Evolutionary conservation across 176 grass and related monocot species (phyloP).

Genomic region (Oryza meyeriana): DNA sequence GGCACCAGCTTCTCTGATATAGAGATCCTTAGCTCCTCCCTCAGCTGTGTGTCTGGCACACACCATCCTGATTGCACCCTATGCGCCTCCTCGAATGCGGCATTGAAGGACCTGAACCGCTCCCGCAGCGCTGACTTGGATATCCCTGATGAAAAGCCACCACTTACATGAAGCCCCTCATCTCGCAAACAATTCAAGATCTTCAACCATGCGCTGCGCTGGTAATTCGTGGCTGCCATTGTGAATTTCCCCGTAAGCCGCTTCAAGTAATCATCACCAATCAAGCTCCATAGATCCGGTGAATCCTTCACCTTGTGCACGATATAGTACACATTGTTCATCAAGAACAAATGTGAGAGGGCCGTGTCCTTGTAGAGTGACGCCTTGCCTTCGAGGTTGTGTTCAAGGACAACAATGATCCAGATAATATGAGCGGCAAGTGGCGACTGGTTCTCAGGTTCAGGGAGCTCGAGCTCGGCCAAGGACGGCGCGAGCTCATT

Average conservation of each 20-base stretch:
- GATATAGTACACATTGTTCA: slow-evolving; percentile 98
- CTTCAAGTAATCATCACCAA: slow-evolving; percentile 80
- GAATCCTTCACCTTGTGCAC: slow-evolving; percentile 89
- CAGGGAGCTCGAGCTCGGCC: slow-evolving; percentile 64
- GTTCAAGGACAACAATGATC: slow-evolving; percentile 83
- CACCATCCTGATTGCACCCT: slow-evolving; percentile 68
- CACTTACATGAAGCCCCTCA: slow-evolving; percentile 81
- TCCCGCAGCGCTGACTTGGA: slow-evolving; percentile 75
- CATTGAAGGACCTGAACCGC: slow-evolving; percentile 86
- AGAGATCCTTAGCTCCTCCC: slow-evolving; percentile 88
- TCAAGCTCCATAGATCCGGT: slow-evolving; percentile 61
- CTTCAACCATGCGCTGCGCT: slow-evolving; percentile 64
- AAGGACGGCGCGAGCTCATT: slow-evolving; percentile 40
- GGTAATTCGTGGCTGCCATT: slow-evolving; percentile 55
- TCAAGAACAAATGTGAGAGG: slow-evolving; percentile 68
- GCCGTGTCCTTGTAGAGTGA: slow-evolving; percentile 73
- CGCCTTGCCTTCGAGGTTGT: slow-evolving; percentile 78
- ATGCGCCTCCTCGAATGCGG: slow-evolving; percentile 77
- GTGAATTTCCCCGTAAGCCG: slow-evolving; percentile 72
- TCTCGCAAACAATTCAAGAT: slow-evolving; percentile 82
- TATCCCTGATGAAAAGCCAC: slow-evolving; percentile 77
- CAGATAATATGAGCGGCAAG: slow-evolving; percentile 75
- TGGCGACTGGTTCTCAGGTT: slow-evolving; percentile 61
- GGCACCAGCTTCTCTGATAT: slow-evolving; percentile 84
- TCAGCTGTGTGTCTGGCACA: slow-evolving; percentile 77